Evolutionary conservation across 169 alveolate species (phyloP).

Genomic region (Plasmodium knowlesi): DNA sequence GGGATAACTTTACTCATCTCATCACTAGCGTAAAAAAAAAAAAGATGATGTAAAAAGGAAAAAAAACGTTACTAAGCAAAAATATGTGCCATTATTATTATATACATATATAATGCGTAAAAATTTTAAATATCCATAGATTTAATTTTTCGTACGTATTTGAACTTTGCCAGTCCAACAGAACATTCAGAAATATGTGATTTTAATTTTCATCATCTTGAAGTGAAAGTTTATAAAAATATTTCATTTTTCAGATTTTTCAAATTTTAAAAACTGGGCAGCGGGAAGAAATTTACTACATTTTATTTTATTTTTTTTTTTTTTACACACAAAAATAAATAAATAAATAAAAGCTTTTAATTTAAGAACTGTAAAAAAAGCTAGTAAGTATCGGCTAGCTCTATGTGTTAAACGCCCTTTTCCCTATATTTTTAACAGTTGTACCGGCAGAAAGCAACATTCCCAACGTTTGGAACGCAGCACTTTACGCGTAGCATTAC

Average conservation of each 20-base stretch:
- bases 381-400: neutral
- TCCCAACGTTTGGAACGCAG: neutral
- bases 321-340: neutral
- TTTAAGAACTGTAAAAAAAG: neutral
- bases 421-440: neutral
- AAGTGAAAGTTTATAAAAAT: neutral
- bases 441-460: neutral
- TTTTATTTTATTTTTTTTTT: neutral
- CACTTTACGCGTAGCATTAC: neutral
- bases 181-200: neutral
- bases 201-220: neutral
- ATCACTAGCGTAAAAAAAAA: neutral
- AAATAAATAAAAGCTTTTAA: slow-evolving; percentile 11
- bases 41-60: neutral
- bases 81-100: neutral
- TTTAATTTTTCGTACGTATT: neutral
- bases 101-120: neutral
- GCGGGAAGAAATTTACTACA: neutral
- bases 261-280: slow-evolving; percentile 3
- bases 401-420: neutral
- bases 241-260: slow-evolving; percentile 3
- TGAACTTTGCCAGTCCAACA: neutral
- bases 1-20: neutral
- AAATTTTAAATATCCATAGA: neutral
- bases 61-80: neutral